phyloP scores from a whole-genome alignment of 2,329 filamentous ascomycete genomes.

The Fusarium duplospermum region DNA sequence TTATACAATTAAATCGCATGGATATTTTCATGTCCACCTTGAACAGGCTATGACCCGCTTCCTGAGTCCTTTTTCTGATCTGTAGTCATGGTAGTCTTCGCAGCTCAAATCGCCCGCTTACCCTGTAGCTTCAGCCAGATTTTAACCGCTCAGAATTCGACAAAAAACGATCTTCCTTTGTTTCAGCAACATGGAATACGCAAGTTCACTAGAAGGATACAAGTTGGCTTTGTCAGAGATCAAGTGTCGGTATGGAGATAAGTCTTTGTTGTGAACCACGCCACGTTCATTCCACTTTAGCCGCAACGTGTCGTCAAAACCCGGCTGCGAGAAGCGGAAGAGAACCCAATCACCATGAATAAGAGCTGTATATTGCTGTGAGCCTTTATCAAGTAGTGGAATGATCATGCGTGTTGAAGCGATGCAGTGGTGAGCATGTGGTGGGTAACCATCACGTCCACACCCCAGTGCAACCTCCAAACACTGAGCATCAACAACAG shows the following conservation, averaged over 20 bases:
- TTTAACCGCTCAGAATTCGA: background rate
- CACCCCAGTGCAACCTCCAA: background rate
- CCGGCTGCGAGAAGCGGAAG: background rate
- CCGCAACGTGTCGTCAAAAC: background rate
- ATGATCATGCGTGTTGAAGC: no score
- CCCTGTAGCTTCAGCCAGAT: background rate
- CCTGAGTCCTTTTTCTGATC: no score
- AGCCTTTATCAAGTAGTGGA: no score
- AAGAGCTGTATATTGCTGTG: background rate
- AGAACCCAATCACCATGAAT: background rate
- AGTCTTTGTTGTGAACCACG: background rate
- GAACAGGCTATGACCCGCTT: no score
- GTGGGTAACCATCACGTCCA: background rate
- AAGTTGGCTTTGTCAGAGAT: background rate
- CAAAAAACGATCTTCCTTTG: background rate
- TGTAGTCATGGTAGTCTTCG: no score
- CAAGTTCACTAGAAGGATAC: background rate
- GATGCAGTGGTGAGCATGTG: background rate
- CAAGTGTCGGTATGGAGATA: background rate
- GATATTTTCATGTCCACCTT: accelerated
- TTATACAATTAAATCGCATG: no score
- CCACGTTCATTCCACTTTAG: background rate
- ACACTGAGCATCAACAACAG: background rate
- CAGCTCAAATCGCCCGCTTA: background rate
- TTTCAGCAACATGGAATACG: background rate